These are phyloP conservation scores for Phytophthora pseudosyringae DNA, from an alignment of 352 stramenopile species.

Conservation along the genomic window DNA sequence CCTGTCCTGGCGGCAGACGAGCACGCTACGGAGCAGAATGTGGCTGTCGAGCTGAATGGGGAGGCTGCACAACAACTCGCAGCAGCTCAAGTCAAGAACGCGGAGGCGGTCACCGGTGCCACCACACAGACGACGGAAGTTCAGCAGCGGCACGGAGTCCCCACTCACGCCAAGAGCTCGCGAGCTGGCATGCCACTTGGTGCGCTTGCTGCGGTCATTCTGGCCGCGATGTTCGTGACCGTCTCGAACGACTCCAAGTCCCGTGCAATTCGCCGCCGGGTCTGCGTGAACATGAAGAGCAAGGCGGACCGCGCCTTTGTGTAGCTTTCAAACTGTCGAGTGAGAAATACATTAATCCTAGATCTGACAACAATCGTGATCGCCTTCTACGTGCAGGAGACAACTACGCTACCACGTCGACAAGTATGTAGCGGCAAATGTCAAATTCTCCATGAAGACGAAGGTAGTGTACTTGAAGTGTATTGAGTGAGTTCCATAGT, in stretches of 20 bases:
- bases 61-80: not conserved
- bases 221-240: conserved; percentile 49
- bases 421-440: too few species aligned
- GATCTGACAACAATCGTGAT: too few species aligned
- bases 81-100: conserved; percentile 11
- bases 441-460: too few species aligned
- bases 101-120: not conserved
- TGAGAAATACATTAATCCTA: conserved; percentile 5
- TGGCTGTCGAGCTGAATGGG: conserved; percentile 9
- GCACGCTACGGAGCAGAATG: not conserved
- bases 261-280: conserved; percentile 39
- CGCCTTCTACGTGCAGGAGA: too few species aligned
- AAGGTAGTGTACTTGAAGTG: too few species aligned
- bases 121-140: conserved; percentile 19
- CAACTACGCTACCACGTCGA: too few species aligned
- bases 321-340: not conserved
- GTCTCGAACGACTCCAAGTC: conserved; percentile 68
- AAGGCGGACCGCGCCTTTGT: conserved; percentile 19
- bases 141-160: conserved; percentile 51
- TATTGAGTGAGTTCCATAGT: too few species aligned
- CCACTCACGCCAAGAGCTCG: conserved; percentile 19
- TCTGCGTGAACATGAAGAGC: conserved; percentile 23
- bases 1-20: not conserved
- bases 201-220: conserved; percentile 48
- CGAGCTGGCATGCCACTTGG: conserved; percentile 38